Evolutionary conservation across 495 filamentous ascomycete genomes (phyloP), one percentile per base, ranked within the genome.

Genomic region (Podospora appendiculata): DNA sequence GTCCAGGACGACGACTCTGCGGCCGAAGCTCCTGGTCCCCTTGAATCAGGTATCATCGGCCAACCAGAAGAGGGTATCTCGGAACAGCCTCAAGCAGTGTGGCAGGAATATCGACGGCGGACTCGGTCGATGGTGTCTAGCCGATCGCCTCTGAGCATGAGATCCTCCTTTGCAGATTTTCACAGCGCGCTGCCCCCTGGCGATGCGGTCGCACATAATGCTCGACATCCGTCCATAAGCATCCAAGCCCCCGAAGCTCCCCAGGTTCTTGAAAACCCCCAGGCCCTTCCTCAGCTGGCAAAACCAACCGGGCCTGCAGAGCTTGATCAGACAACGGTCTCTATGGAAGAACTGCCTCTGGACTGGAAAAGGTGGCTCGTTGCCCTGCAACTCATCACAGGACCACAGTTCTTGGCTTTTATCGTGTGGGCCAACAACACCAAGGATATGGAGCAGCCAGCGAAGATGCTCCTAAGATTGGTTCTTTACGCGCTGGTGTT

Each of bases 291-390:
- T 38, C 54, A 49, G 10, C 17, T 51, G 11, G 16, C 60, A 8
- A 66, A 67, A 34, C 57, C 65, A 14, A 42, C 56, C 9, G 54
- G 65, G 1, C 58, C 54, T 16, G 45, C 50, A 4, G 66, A 49
- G 32, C 52, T 45, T 17, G 66, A 68, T 40, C 52, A 41, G 32
- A 54, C 60, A 19, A 65, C 59, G 4, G 44, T 56, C 0, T 41
- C 54, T 7, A 56, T 55, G 0, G 63, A 66, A 18, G 60, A 64
- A 4, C 5, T 5, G 25, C 62, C 72, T 1, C 72, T 77, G 47
- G 80, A 84, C 45, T 96, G 91, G 88, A 94, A 90, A 61, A 83
- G 89, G 40, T 96, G 93, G 91, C 81, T 99, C 5, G 74, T 95
- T 39, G 77, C 80, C 8, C 66, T 90, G 18, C 94, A 99, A 61